Conservation (phyloP, 2,329 filamentous ascomycete species). For the Apiospora rasikravindrae region DNA sequence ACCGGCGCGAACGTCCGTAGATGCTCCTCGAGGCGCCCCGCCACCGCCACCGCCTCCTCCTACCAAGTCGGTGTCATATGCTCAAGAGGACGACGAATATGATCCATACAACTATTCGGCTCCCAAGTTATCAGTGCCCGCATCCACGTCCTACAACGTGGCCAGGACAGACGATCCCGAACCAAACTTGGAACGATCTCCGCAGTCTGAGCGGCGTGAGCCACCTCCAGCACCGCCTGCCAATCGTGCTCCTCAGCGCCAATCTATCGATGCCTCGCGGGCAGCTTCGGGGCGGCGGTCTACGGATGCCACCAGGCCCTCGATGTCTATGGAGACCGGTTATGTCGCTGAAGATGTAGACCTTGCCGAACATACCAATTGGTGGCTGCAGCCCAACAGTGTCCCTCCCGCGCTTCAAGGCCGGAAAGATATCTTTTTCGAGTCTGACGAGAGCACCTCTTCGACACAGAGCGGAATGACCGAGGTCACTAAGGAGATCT, state of each 20-base stretch:
- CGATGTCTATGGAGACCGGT: conserved; percentile 71
- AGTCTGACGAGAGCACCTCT: conserved; percentile 78
- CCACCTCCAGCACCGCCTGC: conserved; percentile 47
- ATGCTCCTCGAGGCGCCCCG: conserved; percentile 72
- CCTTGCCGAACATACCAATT: conserved; percentile 72
- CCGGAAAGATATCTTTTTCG: conserved; percentile 81
- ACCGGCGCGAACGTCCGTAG: conserved; percentile 64
- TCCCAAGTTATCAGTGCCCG: conserved; percentile 35
- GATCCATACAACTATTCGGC: conserved; percentile 67
- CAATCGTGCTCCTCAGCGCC: conserved; percentile 51
- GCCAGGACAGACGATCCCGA: conserved; percentile 52
- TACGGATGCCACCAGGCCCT: conserved; percentile 76
- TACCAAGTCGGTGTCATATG: conserved; percentile 63
- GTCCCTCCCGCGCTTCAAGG: conserved; percentile 83
- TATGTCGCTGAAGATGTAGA: conserved; percentile 91
- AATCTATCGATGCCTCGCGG: conserved; percentile 70
- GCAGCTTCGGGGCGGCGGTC: conserved; percentile 61
- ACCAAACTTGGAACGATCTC: conserved; percentile 54
- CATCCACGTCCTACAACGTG: conserved; percentile 40
- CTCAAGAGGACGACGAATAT: conserved; percentile 69
- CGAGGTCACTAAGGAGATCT: conserved; percentile 78
- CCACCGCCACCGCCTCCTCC: conserved; percentile 61
- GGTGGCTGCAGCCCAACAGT: conserved; percentile 85
- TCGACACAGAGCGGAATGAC: conserved; percentile 73
- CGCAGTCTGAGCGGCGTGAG: conserved; percentile 52